A percentile compares a stretch with the other conserved stretches of the same genome.
Conservation (phyloP, 2,329 filamentous ascomycete species). For the Phyllosticta citrichinensis region DNA sequence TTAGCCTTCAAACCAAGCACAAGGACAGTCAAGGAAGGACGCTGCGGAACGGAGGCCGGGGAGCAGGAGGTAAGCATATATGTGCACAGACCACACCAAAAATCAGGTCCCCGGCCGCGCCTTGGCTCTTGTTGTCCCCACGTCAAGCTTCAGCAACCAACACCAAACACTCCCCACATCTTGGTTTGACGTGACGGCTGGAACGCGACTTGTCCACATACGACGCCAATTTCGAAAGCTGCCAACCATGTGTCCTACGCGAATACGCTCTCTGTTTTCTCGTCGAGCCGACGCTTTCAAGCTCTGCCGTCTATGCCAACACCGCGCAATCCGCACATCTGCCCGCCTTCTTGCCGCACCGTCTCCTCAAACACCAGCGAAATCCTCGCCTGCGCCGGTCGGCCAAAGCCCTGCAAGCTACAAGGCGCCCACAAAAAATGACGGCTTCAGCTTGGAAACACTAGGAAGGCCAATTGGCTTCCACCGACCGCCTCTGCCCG, state of each 20-base stretch:
- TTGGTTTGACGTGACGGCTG: not conserved
- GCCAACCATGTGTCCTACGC: not conserved
- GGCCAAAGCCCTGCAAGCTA: slow-evolving; percentile 5
- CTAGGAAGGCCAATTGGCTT: slow-evolving; percentile 73
- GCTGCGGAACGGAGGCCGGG: not conserved
- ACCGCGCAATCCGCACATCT: not conserved
- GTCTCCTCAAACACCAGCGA: not conserved
- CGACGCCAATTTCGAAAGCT: not conserved
- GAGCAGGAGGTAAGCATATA: not conserved
- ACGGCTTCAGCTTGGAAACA: slow-evolving; percentile 40
- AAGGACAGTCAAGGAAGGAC: not conserved
- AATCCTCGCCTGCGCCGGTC: not conserved
- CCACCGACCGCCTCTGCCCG: slow-evolving; percentile 57
- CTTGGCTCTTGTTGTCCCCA: not conserved
- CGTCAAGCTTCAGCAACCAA: not conserved
- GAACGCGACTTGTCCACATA: not conserved
- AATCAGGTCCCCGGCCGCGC: no score
- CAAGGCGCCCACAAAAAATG: slow-evolving; percentile 13
- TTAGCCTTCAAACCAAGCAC: not conserved
- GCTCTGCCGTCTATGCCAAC: slow-evolving; percentile 3
- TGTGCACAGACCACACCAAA: not conserved
- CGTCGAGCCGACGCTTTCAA: not conserved
- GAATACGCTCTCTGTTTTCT: not conserved
- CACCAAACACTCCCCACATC: not conserved
- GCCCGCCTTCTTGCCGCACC: not conserved